Percentiles rank a stretch among this genome's conserved stretches.
Evolutionary conservation across 1,284 basidiomycete species (phyloP).

Genomic region (Cryptococcus amylolentus): DNA sequence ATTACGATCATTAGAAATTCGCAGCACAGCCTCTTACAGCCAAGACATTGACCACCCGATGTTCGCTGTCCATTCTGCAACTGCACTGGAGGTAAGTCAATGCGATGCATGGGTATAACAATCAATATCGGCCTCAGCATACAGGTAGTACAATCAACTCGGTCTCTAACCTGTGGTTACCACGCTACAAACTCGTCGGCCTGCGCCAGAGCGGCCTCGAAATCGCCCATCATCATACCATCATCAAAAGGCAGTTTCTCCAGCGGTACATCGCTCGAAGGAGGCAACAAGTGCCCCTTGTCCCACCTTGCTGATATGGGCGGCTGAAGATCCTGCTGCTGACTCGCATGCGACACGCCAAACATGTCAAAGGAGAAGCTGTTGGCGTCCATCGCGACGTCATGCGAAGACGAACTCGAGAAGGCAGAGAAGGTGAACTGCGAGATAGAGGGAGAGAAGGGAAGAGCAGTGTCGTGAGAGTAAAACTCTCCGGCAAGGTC

Average conservation of each 20-base stretch:
- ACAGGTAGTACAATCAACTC: background rate
- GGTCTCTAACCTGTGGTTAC: background rate
- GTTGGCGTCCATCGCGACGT: background rate
- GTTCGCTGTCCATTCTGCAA: too few species aligned
- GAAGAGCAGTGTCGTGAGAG: conserved; percentile 28
- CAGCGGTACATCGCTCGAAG: conserved; percentile 19
- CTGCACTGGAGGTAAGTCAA: background rate
- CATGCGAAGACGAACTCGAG: background rate
- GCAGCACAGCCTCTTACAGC: too few species aligned
- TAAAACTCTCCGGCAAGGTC: conserved; percentile 10
- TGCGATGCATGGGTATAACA: conserved; percentile 1
- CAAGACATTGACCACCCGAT: too few species aligned
- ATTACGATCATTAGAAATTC: too few species aligned
- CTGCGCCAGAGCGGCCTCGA: conserved; percentile 25
- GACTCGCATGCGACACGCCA: background rate
- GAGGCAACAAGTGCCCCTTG: conserved; percentile 9
- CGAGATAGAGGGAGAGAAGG: conserved; percentile 24
- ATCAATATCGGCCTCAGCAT: background rate
- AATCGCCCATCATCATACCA: conserved; percentile 13
- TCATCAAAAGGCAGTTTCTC: conserved; percentile 19
- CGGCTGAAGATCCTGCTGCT: background rate
- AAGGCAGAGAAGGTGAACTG: conserved; percentile 3
- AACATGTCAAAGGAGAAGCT: background rate
- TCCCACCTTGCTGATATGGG: conserved; percentile 11
- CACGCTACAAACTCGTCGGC: conserved; percentile 17